Base-by-base conservation (phyloP, 805 yeast species). In the Metschnikowia kofuensis region DNA sequence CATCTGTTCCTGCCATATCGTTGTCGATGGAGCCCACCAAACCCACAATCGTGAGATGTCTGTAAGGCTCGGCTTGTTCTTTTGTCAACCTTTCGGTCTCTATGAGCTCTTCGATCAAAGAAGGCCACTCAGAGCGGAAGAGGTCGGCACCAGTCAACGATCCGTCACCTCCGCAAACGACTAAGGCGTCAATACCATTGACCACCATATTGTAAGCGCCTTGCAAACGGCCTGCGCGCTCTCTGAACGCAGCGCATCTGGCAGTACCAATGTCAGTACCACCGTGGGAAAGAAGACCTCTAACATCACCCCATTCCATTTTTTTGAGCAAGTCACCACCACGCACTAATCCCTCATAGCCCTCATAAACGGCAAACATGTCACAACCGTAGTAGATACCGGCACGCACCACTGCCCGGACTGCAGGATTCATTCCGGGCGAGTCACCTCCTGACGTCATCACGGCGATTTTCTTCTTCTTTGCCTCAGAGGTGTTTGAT, bases 371-470 rank as follows among this genome's bases (percentile, higher is more conserved):
- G 28, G 95, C 97, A 61, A 78, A 94, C 30, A 90, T 92, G 54
- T 90, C 95, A 73, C 98, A 94, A 14, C 87, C 91, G 49, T 83
- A 77, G 72, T 76, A 81, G 55, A 94, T 89, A 53, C 96, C 96
- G 1, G 97, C 82, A 60, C 99, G 80, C 8, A 92, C 96, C 50
- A 94, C 96, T 0, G 98, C 96, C 54, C 99, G 79, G 7, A 94
- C 99, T 28, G 85, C 88, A 5, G 97, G 92, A 69, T 90, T 89
- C 99, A 94, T 94, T 61, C 99, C 99, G 30, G 95, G 99, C 45
- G 98, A 87, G 66, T 94, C 99, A 69, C 99, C 99, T 59, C 99
- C 99, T 1, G 96, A 89, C 6, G 98, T 94, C 92, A 94, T 90
- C 44, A 94, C 94, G 5, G 96, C 99, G 55, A 94, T 88, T 57